A percentile compares a stretch with the other conserved stretches of the same genome.
Conservation (phyloP, 768 basidiomycete species). For the Rhodotorula babjevae region DNA sequence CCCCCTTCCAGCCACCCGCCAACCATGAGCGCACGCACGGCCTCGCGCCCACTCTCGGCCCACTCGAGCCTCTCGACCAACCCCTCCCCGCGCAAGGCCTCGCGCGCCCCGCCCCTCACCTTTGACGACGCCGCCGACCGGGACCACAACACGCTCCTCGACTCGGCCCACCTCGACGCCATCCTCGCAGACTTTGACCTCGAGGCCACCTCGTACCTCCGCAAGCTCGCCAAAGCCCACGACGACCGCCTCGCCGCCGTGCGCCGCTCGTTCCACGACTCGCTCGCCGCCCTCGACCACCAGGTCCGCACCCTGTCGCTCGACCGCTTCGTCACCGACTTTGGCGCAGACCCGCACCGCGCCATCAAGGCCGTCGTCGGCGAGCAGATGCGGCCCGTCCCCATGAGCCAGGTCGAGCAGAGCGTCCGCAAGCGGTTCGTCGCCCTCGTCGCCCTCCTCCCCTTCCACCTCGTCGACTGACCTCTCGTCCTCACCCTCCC, state of each 20-base stretch:
- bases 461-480: neutral
- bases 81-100: neutral
- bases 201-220: conserved; percentile 16
- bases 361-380: conserved; percentile 12
- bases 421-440: conserved; percentile 17
- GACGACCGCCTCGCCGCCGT: conserved; percentile 5
- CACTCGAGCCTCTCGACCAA: neutral
- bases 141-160: neutral
- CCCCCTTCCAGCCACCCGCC: neutral
- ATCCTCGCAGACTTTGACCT: conserved; percentile 19
- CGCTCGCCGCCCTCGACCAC: conserved; percentile 17
- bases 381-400: conserved; percentile 5
- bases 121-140: neutral
- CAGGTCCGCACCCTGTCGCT: conserved; percentile 3
- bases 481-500: neutral
- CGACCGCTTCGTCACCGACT: conserved; percentile 14
- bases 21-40: neutral
- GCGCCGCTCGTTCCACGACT: conserved; percentile 11
- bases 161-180: conserved; percentile 7
- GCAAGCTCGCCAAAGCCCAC: neutral
- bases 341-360: neutral
- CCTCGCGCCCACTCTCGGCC: neutral
- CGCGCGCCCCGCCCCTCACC: neutral
- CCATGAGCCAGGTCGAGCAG: conserved; percentile 10
- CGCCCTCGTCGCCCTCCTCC: neutral